A percentile compares a stretch with the other conserved stretches of the same genome.
These are phyloP conservation scores for Kwoniella sp. DNA, from an alignment of 768 basidiomycete species.

Conservation along the genomic window DNA sequence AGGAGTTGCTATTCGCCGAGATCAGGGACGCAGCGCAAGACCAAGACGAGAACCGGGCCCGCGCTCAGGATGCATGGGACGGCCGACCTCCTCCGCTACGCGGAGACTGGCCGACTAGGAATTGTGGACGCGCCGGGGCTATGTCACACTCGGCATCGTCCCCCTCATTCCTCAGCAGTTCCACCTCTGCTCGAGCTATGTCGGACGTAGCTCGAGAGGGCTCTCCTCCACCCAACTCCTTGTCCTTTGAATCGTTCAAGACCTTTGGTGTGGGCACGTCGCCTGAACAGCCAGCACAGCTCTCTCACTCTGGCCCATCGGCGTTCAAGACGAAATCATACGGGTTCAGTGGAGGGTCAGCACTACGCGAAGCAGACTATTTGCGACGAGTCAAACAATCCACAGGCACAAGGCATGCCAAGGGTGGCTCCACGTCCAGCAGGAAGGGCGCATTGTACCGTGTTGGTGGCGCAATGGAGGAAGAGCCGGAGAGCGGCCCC, in stretches of 20 bases:
- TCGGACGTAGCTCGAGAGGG: background rate
- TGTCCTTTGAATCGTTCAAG: conserved; percentile 32
- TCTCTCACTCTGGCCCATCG: background rate
- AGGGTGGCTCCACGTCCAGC: conserved; percentile 12
- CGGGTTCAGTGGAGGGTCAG: conserved; percentile 35
- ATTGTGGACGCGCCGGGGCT: background rate
- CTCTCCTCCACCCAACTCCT: conserved; percentile 34
- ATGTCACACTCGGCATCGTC: background rate
- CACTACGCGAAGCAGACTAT: conserved; percentile 39
- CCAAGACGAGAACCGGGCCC: too few relatives aligned
- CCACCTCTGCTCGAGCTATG: conserved; percentile 16
- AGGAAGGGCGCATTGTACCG: too few relatives aligned
- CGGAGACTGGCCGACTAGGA: background rate
- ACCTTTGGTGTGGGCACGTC: conserved; percentile 23
- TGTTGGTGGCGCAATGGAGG: too few relatives aligned
- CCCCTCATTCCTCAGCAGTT: conserved; percentile 12
- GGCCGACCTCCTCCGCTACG: conserved; percentile 20
- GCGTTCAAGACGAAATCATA: conserved; percentile 29
- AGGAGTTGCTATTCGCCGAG: conserved; percentile 42
- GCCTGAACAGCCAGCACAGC: background rate
- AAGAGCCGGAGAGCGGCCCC: too few relatives aligned
- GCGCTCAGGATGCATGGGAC: conserved; percentile 25
- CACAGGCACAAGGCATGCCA: conserved; percentile 22
- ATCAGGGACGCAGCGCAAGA: conserved; percentile 16
- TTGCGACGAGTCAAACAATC: conserved; percentile 32